Evolutionary conservation across 768 basidiomycete species (phyloP).

Genomic region (Leccinum fibrillosum): DNA sequence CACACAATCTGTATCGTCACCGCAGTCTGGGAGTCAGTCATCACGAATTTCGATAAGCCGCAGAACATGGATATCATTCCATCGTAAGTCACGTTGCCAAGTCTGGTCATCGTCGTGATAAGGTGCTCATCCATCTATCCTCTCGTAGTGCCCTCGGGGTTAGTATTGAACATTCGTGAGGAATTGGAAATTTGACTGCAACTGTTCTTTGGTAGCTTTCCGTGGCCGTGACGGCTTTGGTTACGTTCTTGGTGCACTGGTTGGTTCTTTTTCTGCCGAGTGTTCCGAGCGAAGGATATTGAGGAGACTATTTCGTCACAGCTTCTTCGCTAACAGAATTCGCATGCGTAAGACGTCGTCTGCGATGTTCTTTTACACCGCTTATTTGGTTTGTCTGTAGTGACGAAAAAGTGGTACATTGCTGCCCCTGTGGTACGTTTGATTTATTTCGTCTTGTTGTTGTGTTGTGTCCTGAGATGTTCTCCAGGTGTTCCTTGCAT

Average conservation of each 20-base stretch:
- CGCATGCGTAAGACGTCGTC: conserved; percentile 26
- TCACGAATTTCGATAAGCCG: conserved; percentile 23
- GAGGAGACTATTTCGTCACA: neutral
- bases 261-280: conserved; percentile 1
- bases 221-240: conserved; percentile 28
- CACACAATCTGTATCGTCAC: conserved; percentile 28
- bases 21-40: conserved; percentile 28
- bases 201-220: conserved; percentile 20
- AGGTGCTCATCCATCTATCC: neutral
- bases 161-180: neutral
- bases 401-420: conserved; percentile 33
- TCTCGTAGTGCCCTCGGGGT: conserved; percentile 26
- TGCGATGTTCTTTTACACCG: neutral
- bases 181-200: neutral
- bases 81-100: conserved; percentile 14
- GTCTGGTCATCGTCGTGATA: neutral
- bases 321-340: conserved; percentile 34
- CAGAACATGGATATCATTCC: conserved; percentile 28
- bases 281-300: neutral
- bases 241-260: conserved; percentile 36
- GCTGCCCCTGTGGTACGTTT: conserved; percentile 28
- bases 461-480: neutral
- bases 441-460: neutral
- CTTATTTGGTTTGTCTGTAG: conserved; percentile 13
- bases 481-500: conserved; percentile 27